Conservation (phyloP, 2,329 filamentous ascomycete genomes). For the Trichoderma sp. region DNA sequence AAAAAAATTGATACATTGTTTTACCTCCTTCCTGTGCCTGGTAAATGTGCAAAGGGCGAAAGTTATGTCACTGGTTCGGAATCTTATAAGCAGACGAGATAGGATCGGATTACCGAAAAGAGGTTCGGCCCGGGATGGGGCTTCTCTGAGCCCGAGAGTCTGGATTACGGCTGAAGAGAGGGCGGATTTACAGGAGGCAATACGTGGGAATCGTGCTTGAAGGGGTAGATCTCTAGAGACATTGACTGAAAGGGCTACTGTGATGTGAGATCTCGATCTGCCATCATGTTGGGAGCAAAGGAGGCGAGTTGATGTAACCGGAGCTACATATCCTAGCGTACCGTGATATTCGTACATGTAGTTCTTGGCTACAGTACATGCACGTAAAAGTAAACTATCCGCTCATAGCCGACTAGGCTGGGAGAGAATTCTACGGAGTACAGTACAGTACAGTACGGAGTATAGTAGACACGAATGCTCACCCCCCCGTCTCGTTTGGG, state of each 20-base stretch:
- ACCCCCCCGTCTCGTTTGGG: neutral
- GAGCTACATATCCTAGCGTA: too few relatives aligned
- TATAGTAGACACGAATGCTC: neutral
- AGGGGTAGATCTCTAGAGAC: neutral
- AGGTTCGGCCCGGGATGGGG: constrained; percentile 10
- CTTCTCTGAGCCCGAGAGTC: neutral
- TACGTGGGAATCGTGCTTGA: neutral
- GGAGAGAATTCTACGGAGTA: neutral
- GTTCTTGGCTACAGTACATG: neutral
- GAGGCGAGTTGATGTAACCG: too few relatives aligned
- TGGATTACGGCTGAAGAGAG: neutral
- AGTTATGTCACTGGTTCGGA: neutral
- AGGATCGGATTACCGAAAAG: constrained; percentile 8
- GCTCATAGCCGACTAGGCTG: neutral
- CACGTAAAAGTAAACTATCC: neutral
- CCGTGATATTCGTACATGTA: neutral
- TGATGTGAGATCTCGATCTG: neutral
- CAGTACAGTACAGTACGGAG: too few relatives aligned
- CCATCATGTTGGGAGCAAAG: neutral
- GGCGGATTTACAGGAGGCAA: neutral
- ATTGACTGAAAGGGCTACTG: neutral
- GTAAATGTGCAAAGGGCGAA: neutral
- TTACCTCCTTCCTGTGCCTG: neutral
- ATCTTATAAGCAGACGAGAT: neutral
- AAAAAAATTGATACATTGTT: constrained; percentile 16